Evolutionary conservation across 2,329 filamentous ascomycete genomes (phyloP).

Genomic region (Aureobasidium musti): DNA sequence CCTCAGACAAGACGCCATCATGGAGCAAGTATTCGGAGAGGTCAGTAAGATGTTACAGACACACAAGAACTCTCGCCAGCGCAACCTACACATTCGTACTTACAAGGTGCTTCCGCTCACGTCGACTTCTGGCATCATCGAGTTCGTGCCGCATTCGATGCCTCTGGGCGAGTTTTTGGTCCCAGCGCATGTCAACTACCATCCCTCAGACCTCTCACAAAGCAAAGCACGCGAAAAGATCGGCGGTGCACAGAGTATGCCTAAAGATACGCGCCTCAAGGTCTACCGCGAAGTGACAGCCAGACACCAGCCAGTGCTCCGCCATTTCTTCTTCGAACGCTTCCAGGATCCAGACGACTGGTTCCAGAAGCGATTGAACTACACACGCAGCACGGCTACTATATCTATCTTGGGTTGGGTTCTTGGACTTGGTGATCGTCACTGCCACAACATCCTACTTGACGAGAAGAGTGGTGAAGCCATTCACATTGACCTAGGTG

Average conservation of each 20-base stretch:
- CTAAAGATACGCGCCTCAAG: constrained; percentile 68
- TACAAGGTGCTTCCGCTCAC: constrained; percentile 96
- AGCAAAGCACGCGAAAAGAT: constrained; percentile 79
- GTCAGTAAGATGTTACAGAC: constrained; percentile 86
- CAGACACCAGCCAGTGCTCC: constrained; percentile 87
- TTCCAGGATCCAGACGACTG: constrained; percentile 95
- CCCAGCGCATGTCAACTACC: constrained; percentile 84
- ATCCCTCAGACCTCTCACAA: constrained; percentile 78
- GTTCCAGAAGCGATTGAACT: constrained; percentile 86
- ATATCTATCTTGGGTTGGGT: constrained; percentile 95
- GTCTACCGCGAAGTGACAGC: constrained; percentile 77
- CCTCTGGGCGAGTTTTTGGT: constrained; percentile 90
- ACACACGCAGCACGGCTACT: constrained; percentile 88
- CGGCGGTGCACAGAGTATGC: constrained; percentile 67
- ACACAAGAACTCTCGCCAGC: constrained; percentile 82
- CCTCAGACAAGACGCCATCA: constrained; percentile 93
- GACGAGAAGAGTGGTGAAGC: constrained; percentile 89
- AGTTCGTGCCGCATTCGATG: constrained; percentile 93
- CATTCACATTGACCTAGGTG: constrained; percentile 94
- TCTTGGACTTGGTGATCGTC: constrained; percentile 87
- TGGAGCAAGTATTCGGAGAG: constrained; percentile 99
- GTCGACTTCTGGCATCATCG: constrained; percentile 83
- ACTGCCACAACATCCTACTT: constrained; percentile 95
- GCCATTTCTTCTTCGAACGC: constrained; percentile 95
- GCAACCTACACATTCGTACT: constrained; percentile 85